These are phyloP conservation scores for Pseudofabraea citricarpa DNA, from an alignment of 2,329 filamentous ascomycete species.

Conservation along the genomic window DNA sequence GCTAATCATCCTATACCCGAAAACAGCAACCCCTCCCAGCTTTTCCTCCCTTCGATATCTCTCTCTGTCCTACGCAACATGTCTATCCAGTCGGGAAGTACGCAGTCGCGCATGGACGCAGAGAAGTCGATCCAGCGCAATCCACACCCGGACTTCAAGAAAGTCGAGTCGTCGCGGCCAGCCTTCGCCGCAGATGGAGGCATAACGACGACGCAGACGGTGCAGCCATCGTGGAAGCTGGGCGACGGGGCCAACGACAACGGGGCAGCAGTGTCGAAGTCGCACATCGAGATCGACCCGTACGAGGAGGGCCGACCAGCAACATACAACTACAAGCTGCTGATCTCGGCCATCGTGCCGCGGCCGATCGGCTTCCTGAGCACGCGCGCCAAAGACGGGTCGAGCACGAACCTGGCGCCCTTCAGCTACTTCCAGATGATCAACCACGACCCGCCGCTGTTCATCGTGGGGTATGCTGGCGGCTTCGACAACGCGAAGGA, in stretches of 20 bases:
- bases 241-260: conserved; percentile 60
- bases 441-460: conserved; percentile 81
- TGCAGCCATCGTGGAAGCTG: conserved; percentile 59
- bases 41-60: background rate
- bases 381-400: conserved; percentile 54
- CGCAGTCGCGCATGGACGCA: conserved; percentile 15
- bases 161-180: conserved; percentile 61
- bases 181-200: conserved; percentile 45
- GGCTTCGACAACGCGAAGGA: conserved; percentile 62
- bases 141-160: conserved; percentile 71
- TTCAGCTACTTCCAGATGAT: conserved; percentile 85
- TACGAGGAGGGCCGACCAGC: conserved; percentile 64
- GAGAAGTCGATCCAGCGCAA: conserved; percentile 47
- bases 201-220: conserved; percentile 58
- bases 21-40: background rate
- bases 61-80: background rate
- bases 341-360: conserved; percentile 79
- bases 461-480: conserved; percentile 54
- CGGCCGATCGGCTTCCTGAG: conserved; percentile 70
- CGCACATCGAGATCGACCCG: conserved; percentile 76
- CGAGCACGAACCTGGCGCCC: conserved; percentile 71
- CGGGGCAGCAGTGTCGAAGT: conserved; percentile 38
- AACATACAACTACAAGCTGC: conserved; percentile 81
- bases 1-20: background rate
- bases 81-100: background rate